phyloP scores from a whole-genome alignment of 441 rosid genomes.

The Croton laevigatus region DNA sequence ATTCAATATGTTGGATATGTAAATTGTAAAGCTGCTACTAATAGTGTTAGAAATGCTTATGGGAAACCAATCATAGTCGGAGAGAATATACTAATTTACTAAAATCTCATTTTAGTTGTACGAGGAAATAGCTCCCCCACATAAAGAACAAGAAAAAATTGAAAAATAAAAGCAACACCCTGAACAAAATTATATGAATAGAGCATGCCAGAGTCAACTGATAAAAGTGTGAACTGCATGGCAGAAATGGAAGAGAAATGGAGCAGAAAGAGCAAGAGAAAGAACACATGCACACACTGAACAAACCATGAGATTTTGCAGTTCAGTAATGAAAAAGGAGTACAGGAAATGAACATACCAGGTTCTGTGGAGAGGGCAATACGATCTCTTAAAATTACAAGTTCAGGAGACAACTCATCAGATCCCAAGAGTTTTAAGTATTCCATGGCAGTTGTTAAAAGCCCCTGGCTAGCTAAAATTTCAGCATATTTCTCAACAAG shows the following conservation, averaged over 20 bases:
- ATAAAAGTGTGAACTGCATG: not conserved
- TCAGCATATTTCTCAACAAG: slow-evolving; percentile 99
- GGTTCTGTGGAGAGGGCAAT: slow-evolving; percentile 67
- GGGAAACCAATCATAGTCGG: not conserved
- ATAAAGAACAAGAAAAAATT: not conserved
- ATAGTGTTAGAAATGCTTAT: slow-evolving; percentile 1
- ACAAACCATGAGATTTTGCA: not conserved
- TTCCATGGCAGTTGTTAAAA: slow-evolving; percentile 69
- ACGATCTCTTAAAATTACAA: slow-evolving; percentile 76
- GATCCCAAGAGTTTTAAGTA: slow-evolving; percentile 82
- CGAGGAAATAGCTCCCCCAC: not conserved
- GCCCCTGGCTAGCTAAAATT: slow-evolving; percentile 98
- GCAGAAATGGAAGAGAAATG: not conserved
- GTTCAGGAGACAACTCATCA: slow-evolving; percentile 88
- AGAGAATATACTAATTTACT: not conserved
- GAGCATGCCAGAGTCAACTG: not conserved
- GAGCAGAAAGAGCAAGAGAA: not conserved
- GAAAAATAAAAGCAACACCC: not conserved
- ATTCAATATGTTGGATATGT: slow-evolving; percentile 12
- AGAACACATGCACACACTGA: not conserved
- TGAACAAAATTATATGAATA: not conserved
- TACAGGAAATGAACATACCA: slow-evolving; percentile 32
- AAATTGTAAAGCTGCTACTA: not conserved
- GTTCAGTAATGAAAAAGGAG: slow-evolving; percentile 1
- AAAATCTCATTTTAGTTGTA: not conserved